These are phyloP conservation scores for Pulveroboletus ravenelii DNA, from an alignment of 768 basidiomycete genomes.

Conservation along the genomic window DNA sequence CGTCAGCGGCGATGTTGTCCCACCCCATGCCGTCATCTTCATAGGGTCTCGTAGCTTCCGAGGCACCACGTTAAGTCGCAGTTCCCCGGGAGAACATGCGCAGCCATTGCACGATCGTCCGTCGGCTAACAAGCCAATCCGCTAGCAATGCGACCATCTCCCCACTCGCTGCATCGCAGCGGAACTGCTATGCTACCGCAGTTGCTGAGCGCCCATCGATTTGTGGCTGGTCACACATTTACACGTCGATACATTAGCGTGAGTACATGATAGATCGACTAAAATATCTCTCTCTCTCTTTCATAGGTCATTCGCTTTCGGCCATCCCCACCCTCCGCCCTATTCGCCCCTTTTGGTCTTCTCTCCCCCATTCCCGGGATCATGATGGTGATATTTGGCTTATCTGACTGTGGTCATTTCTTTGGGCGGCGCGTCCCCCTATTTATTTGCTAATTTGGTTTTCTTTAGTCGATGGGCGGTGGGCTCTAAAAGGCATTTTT, in stretches of 20 bases:
- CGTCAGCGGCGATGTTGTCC: neutral
- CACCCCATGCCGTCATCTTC: slow-evolving; percentile 17
- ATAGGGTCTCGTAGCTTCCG: slow-evolving; percentile 4
- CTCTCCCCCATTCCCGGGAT: neutral
- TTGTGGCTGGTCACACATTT: neutral
- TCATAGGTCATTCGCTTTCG: neutral
- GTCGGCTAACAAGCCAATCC: neutral
- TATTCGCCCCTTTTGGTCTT: slow-evolving; percentile 1
- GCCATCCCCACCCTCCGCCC: neutral
- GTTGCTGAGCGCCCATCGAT: neutral
- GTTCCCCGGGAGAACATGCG: neutral
- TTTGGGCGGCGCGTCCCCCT: too few species aligned
- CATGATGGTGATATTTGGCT: too few species aligned
- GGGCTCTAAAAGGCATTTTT: too few species aligned
- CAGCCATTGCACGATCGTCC: neutral
- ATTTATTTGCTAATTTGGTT: too few species aligned
- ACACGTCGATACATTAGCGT: neutral
- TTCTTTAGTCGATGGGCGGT: too few species aligned
- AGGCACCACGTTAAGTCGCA: slow-evolving; percentile 5
- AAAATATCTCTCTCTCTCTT: slow-evolving; percentile 1
- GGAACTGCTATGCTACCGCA: neutral
- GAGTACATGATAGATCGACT: slow-evolving; percentile 1
- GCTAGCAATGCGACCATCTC: too few species aligned
- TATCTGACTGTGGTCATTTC: too few species aligned
- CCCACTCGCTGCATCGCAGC: neutral